Base-by-base conservation (phyloP, 257 asterid genomes). In the Solanum pennellii region DNA sequence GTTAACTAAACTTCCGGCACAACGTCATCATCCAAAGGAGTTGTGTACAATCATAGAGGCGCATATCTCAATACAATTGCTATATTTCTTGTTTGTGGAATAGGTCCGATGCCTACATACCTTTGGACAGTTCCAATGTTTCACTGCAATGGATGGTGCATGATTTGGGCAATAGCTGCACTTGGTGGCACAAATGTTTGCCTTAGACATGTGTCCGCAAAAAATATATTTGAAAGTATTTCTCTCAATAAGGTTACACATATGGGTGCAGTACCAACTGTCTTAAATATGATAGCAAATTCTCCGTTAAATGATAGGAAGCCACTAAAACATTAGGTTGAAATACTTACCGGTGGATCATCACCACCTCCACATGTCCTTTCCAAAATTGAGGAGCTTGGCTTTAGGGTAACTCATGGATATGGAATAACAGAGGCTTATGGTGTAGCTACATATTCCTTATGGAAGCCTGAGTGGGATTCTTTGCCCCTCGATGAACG, bases 401-500 rank as follows among this genome's bases (percentile, higher is more conserved):
- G 92, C 3, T 89, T 90, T 56, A 31, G 88, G 21, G 91, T 90
- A 10, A 39, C 89, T 1, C 92, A 91, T 9, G 42, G 42, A 31
- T 71, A 71, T 71, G 42, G 42, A 31, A 21, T 71, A 71, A 71
- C 91, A 33, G 92, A 91, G 73, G 76, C 88, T 21, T 89, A 87
- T 16, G 88, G 89, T 74, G 88, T 86, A 2, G 90, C 85, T 27
- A 89, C 90, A 41, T 76, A n/a, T 76, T 90, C 89, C 65, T 0
- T 89, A 15, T 90, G 92, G 92, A 90, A 41, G 86, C 87, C 88
- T 10, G 91, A 91, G 82, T 91, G 92, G 91, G 91, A 90, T 82
- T 87, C 88, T 16, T 76, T 87, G 80, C 89, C 89, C 23, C 77
- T 60, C 0, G 87, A 37, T 5, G 89, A 91, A 59, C 79, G 56